These are phyloP conservation scores for Anacardium occidentale DNA, from an alignment of 345 rosid genomes.

Conservation along the genomic window DNA sequence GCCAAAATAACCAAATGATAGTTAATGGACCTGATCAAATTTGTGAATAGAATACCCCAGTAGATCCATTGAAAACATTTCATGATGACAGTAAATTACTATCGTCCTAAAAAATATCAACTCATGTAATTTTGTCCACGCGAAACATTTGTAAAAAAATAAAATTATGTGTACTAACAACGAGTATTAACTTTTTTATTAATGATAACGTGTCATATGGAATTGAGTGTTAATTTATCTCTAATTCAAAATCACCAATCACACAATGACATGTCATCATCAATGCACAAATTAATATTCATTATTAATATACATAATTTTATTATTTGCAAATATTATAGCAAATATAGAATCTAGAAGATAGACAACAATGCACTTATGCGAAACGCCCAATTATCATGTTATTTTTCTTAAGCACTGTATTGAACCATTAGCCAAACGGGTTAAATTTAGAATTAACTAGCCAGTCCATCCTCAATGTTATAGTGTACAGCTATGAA, in stretches of 20 bases:
- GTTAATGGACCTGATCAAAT: not conserved
- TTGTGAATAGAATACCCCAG: not conserved
- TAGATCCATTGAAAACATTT: not conserved
- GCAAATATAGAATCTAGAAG: not conserved
- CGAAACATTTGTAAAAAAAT: too few relatives aligned
- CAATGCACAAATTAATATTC: too few relatives aligned
- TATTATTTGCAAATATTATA: not conserved
- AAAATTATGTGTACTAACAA: too few relatives aligned
- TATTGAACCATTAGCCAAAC: not conserved
- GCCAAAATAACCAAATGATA: not conserved
- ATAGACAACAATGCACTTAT: not conserved
- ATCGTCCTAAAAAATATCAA: not conserved
- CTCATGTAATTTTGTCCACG: too few relatives aligned
- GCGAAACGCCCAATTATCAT: not conserved
- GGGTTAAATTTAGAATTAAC: not conserved
- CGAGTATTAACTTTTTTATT: too few relatives aligned
- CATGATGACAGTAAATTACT: not conserved
- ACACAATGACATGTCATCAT: too few relatives aligned
- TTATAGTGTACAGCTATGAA: not conserved
- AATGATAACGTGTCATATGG: too few relatives aligned
- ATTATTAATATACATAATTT: too few relatives aligned
- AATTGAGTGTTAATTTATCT: too few relatives aligned
- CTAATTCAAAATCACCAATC: too few relatives aligned
- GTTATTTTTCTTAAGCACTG: not conserved
- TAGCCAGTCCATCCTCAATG: not conserved